phyloP scores from a whole-genome alignment of 2,329 filamentous ascomycete species.

The Pestalotiopsis sp. region DNA sequence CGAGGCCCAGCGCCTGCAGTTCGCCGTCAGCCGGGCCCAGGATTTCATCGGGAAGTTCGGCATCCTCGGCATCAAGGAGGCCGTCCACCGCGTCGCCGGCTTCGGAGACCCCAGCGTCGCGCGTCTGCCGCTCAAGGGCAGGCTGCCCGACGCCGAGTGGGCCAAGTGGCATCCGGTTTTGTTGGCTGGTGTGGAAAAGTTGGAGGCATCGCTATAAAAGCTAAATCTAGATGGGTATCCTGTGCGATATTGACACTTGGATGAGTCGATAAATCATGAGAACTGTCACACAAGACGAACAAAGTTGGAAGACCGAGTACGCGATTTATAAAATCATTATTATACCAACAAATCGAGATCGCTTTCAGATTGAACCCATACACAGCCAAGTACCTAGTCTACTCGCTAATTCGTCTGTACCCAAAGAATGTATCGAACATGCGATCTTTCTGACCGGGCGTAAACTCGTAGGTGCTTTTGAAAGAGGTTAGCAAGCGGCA shows the following conservation, averaged over 20 bases:
- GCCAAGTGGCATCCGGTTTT: constrained; percentile 33
- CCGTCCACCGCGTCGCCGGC: constrained; percentile 55
- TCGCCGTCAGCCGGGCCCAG: constrained; percentile 60
- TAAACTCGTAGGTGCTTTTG: constrained; percentile 38
- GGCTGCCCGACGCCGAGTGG: constrained; percentile 56
- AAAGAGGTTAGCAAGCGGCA: background rate
- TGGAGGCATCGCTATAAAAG: background rate
- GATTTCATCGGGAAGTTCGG: constrained; percentile 63
- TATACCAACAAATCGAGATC: no score
- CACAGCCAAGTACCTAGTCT: background rate
- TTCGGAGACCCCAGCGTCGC: constrained; percentile 61
- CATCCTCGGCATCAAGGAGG: constrained; percentile 67
- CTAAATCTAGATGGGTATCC: background rate
- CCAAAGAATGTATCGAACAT: background rate
- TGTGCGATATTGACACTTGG: no score
- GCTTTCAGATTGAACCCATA: no score
- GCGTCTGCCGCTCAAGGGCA: constrained; percentile 58
- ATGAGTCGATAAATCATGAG: no score
- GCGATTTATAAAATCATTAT: no score
- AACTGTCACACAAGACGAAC: no score
- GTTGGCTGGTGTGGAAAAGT: constrained; percentile 27
- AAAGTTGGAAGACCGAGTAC: no score
- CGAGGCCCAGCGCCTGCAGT: constrained; percentile 61
- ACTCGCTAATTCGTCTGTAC: background rate
- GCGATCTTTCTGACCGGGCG: constrained; percentile 29